These are phyloP conservation scores for Pichia sp. DNA, from an alignment of 1,139 yeast genomes.

Conservation along the genomic window DNA sequence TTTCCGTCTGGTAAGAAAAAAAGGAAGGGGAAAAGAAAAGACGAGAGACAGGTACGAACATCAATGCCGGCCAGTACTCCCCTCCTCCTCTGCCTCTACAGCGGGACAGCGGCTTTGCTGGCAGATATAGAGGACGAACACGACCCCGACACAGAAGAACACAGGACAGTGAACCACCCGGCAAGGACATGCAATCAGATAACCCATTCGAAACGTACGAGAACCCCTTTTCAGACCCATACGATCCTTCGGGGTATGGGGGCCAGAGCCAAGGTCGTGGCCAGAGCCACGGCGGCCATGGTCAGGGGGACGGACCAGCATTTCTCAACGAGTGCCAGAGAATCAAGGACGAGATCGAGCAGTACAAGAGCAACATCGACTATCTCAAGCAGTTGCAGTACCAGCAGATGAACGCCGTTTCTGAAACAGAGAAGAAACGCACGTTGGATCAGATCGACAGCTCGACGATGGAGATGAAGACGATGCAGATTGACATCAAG, in stretches of 20 bases:
- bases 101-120: no score
- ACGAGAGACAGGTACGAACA: not conserved
- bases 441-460: conserved; percentile 8
- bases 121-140: no score
- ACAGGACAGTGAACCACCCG: not conserved
- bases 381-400: conserved; percentile 10
- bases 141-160: not conserved
- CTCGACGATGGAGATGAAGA: conserved; percentile 11
- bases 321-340: conserved; percentile 8
- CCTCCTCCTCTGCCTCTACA: no score
- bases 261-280: not conserved
- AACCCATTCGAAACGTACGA: conserved; percentile 14
- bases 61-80: no score
- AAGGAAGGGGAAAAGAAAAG: not conserved
- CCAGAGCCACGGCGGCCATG: not conserved
- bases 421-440: conserved; percentile 13
- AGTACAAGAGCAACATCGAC: conserved; percentile 8
- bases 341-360: conserved; percentile 13
- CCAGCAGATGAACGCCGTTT: conserved; percentile 10
- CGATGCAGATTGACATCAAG: conserved; percentile 16
- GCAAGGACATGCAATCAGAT: conserved; percentile 6
- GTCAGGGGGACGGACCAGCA: not conserved
- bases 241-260: conserved; percentile 7
- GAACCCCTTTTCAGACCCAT: conserved; percentile 16
- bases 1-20: not conserved